A percentile compares a stretch with the other conserved stretches of the same genome.
Conservation (phyloP, 441 rosid genomes). For the Eruca vesicaria region DNA sequence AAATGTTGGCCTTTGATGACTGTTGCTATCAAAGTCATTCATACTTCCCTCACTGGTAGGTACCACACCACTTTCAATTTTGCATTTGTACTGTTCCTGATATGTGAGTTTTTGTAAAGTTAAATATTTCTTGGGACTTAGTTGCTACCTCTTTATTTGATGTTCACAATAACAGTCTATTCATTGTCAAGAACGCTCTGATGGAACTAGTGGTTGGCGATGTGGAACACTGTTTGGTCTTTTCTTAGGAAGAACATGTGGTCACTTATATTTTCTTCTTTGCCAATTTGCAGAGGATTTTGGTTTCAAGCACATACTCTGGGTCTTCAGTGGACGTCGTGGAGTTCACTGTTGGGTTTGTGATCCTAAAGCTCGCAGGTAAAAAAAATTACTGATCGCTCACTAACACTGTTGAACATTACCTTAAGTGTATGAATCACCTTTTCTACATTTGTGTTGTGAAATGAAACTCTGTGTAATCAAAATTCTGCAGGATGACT, state of each 20-base stretch:
- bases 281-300: constrained; percentile 67
- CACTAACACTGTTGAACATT: neutral
- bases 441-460: neutral
- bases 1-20: constrained; percentile 98
- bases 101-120: no score
- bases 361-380: constrained; percentile 95
- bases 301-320: constrained; percentile 82
- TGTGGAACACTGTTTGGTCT: neutral
- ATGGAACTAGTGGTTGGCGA: neutral
- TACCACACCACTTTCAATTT: constrained; percentile 17
- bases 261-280: neutral
- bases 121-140: neutral
- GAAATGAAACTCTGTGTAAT: constrained; percentile 13
- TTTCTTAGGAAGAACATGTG: neutral
- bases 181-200: neutral
- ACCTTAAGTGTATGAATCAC: no score
- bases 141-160: neutral
- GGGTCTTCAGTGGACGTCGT: constrained; percentile 97
- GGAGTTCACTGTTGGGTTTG: constrained; percentile 99
- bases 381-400: constrained; percentile 6
- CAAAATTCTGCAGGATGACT: constrained; percentile 54
- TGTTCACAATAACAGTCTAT: neutral
- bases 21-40: constrained; percentile 87
- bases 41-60: constrained; percentile 89
- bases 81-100: neutral